phyloP scores from a whole-genome alignment of 495 filamentous ascomycete species.

The Annulohypoxylon stygium region DNA sequence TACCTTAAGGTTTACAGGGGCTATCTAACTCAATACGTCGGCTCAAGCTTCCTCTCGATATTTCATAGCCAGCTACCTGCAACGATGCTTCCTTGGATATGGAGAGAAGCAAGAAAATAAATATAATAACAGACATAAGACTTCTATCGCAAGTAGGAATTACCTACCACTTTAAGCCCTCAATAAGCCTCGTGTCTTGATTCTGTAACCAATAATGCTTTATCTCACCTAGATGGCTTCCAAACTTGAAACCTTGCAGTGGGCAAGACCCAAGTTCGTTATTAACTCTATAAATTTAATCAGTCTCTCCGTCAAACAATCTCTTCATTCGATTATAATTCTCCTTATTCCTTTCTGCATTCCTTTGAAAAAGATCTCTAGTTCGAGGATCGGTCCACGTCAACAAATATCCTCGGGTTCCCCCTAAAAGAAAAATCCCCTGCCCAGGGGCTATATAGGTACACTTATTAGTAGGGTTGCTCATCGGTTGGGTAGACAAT shows the following conservation, averaged over 20 bases:
- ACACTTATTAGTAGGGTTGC: conserved; percentile 20
- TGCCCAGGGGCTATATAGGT: neutral
- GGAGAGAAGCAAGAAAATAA: neutral
- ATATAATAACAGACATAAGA: neutral
- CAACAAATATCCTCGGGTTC: conserved; percentile 14
- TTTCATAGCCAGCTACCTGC: no score
- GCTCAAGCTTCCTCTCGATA: conserved; percentile 5
- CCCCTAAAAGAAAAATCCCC: conserved; percentile 20
- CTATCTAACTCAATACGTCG: neutral
- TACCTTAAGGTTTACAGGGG: neutral
- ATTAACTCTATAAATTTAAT: conserved; percentile 10
- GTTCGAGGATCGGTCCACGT: conserved; percentile 2
- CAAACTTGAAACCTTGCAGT: neutral
- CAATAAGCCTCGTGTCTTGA: conserved; percentile 1
- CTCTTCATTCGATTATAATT: neutral
- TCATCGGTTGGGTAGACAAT: neutral
- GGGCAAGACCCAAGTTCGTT: conserved; percentile 33
- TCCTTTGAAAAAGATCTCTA: neutral
- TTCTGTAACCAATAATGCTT: conserved; percentile 15
- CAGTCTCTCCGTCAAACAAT: neutral
- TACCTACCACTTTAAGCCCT: conserved; percentile 2
- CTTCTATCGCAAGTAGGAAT: conserved; percentile 16
- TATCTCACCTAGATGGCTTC: conserved; percentile 31
- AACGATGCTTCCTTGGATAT: neutral
- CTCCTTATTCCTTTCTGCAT: neutral